These are phyloP conservation scores for Cladorrhinum sp. DNA, from an alignment of 2,329 filamentous ascomycete species.

Conservation along the genomic window DNA sequence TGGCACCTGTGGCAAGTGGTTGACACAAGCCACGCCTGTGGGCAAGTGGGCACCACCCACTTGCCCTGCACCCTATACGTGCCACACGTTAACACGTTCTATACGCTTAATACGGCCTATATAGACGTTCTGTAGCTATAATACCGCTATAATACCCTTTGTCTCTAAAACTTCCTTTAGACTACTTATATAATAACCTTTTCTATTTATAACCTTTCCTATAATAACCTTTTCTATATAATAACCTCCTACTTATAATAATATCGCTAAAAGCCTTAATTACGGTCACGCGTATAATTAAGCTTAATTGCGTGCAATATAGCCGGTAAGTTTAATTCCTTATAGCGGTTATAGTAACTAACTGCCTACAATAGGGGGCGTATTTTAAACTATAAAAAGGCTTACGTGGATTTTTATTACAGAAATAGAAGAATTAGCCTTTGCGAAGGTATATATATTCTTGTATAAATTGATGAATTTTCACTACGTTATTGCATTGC, in stretches of 20 bases:
- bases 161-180: too few relatives aligned
- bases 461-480: not conserved
- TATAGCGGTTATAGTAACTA: not conserved
- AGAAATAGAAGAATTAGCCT: not conserved
- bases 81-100: too few relatives aligned
- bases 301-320: not conserved
- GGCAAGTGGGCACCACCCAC: too few relatives aligned
- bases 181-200: too few relatives aligned
- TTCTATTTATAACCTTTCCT: too few relatives aligned
- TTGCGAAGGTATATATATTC: not conserved
- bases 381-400: not conserved
- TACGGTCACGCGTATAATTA: not conserved
- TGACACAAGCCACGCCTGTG: too few relatives aligned
- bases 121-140: too few relatives aligned
- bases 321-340: not conserved
- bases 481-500: not conserved
- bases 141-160: too few relatives aligned
- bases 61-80: too few relatives aligned
- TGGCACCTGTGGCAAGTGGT: too few relatives aligned
- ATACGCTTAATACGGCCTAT: too few relatives aligned
- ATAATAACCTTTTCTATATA: too few relatives aligned
- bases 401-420: not conserved
- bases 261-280: not conserved
- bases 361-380: not conserved
- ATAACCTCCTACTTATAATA: not conserved